Conservation (phyloP, 352 stramenopile species). For the Pythium biforme region DNA sequence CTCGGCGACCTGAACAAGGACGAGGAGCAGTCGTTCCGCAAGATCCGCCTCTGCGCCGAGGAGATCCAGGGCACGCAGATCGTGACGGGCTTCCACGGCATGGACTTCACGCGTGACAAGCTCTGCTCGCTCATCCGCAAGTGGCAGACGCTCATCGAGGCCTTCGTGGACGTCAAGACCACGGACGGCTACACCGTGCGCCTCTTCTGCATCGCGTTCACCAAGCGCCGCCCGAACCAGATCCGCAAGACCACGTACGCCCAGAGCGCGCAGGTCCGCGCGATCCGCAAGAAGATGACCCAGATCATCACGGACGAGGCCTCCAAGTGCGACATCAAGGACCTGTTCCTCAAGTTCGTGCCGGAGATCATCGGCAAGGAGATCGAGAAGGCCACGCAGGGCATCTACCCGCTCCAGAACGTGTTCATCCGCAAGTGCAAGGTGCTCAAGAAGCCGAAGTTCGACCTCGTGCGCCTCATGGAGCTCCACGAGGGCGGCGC, state of each 20-base stretch:
- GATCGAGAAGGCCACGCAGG: slow-evolving; percentile 96
- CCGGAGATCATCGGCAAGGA: slow-evolving; percentile 97
- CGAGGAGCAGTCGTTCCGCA: slow-evolving; percentile 97
- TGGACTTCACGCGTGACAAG: slow-evolving; percentile 98
- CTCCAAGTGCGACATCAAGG: slow-evolving; percentile 98
- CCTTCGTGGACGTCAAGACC: slow-evolving; percentile 98
- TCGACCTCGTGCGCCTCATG: slow-evolving; percentile 99
- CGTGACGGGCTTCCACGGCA: slow-evolving; percentile 90
- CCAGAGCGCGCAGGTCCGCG: slow-evolving; percentile 95
- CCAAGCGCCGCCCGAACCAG: slow-evolving; percentile 98
- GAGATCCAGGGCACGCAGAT: slow-evolving; percentile 94
- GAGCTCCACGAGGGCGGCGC: slow-evolving; percentile 97
- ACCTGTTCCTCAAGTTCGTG: slow-evolving; percentile 99
- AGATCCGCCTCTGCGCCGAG: slow-evolving; percentile 98
- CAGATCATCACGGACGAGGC: slow-evolving; percentile 97
- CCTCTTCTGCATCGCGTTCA: slow-evolving; percentile 99
- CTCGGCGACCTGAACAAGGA: slow-evolving; percentile 99
- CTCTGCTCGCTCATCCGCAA: slow-evolving; percentile 99
- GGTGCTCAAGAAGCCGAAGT: slow-evolving; percentile 99
- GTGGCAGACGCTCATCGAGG: slow-evolving; percentile 99
- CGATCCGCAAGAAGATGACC: slow-evolving; percentile 99
- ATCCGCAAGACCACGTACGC: slow-evolving; percentile 99
- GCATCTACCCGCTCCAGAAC: slow-evolving; percentile 99
- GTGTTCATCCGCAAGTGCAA: slow-evolving; percentile 99
- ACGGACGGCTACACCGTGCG: slow-evolving; percentile 99